phyloP scores from a whole-genome alignment of 108 stramenopile genomes.

The Cafeteria roenbergensis region DNA sequence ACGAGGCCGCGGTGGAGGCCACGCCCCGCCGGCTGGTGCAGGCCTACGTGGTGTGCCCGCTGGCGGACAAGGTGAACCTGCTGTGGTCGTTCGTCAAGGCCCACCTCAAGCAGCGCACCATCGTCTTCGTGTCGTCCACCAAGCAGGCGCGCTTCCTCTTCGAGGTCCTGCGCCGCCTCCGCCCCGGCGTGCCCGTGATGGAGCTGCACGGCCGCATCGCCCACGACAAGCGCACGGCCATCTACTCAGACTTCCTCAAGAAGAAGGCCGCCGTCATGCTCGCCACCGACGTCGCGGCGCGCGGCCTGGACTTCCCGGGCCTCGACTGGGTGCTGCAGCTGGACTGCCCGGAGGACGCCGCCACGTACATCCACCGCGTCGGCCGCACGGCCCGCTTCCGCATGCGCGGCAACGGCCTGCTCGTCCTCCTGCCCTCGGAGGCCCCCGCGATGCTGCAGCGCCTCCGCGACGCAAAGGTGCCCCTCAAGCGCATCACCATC shows the following conservation, averaged over 20 bases:
- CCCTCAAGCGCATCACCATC: conserved; percentile 63
- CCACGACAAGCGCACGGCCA: conserved; percentile 74
- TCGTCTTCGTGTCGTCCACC: conserved; percentile 89
- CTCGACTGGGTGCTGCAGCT: conserved; percentile 97
- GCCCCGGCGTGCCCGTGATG: conserved; percentile 85
- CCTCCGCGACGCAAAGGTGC: conserved; percentile 54
- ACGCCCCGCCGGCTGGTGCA: conserved; percentile 75
- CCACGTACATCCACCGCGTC: conserved; percentile 67
- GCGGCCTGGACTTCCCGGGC: conserved; percentile 86
- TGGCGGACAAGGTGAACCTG: conserved; percentile 82
- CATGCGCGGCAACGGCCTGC: conserved; percentile 63
- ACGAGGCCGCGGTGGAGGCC: background rate
- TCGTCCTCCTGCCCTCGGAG: conserved; percentile 72
- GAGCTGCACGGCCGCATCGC: conserved; percentile 95
- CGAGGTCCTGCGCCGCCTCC: conserved; percentile 73
- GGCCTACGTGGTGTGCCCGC: conserved; percentile 64
- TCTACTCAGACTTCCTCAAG: conserved; percentile 75
- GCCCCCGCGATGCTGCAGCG: conserved; percentile 45
- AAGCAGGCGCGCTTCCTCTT: conserved; percentile 83
- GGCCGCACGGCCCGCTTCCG: conserved; percentile 82
- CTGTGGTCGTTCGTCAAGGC: conserved; percentile 86
- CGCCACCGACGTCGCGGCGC: conserved; percentile 85
- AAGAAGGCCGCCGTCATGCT: conserved; percentile 75
- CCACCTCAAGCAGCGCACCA: conserved; percentile 78
- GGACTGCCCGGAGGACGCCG: conserved; percentile 88